Conservation (phyloP, 768 basidiomycete species). For the Lentinula detonsa region DNA sequence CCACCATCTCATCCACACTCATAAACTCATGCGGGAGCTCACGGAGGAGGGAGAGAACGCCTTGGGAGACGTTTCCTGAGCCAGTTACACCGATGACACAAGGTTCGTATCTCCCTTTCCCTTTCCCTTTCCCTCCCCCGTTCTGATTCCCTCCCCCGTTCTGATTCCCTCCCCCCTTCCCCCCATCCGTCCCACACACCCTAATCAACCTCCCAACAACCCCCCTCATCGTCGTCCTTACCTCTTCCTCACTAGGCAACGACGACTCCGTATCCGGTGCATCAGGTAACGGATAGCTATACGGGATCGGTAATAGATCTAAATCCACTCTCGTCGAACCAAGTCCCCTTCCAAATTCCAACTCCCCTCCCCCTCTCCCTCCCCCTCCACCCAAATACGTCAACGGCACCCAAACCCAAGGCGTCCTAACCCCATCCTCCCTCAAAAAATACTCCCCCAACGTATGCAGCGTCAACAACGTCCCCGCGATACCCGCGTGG, state of each 20-base stretch:
- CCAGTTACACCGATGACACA: conserved; percentile 81
- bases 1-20: no score
- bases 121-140: conserved; percentile 50
- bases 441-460: conserved; percentile 76
- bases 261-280: conserved; percentile 37
- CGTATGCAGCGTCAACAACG: conserved; percentile 69
- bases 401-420: conserved; percentile 81
- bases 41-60: conserved; percentile 63
- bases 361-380: no score
- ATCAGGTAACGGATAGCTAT: conserved; percentile 58
- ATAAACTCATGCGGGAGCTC: conserved; percentile 59
- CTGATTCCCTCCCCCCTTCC: conserved; percentile 20
- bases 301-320: conserved; percentile 31
- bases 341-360: no score
- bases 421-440: conserved; percentile 72
- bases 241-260: conserved; percentile 32
- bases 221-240: background rate
- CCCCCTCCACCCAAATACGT: background rate
- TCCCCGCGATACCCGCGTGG: conserved; percentile 87
- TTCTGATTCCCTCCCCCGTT: conserved; percentile 20
- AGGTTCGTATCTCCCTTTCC: conserved; percentile 47
- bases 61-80: conserved; percentile 76
- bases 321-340: no score
- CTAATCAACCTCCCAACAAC: conserved; percentile 30
- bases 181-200: background rate